Percentiles rank a stretch among this genome's conserved stretches.
These are phyloP conservation scores for Platismatia glauca DNA, from an alignment of 495 filamentous ascomycete species.

Conservation along the genomic window DNA sequence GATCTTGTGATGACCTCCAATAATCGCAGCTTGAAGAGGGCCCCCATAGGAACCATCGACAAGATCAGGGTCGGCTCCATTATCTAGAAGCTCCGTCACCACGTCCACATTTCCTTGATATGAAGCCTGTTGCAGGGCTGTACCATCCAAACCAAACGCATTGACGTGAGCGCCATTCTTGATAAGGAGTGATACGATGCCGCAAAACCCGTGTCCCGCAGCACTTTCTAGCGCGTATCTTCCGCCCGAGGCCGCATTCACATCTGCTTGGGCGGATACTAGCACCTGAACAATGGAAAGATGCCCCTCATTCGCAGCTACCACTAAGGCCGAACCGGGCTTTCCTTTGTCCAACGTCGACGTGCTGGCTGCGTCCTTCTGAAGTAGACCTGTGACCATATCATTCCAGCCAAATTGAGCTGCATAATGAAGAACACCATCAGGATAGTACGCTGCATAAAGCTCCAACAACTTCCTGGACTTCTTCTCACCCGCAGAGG, in stretches of 20 bases:
- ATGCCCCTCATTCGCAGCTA: background rate
- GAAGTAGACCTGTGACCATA: background rate
- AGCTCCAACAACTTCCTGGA: background rate
- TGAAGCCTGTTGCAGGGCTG: constrained; percentile 8
- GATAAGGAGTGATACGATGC: constrained; percentile 8
- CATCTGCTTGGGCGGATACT: background rate
- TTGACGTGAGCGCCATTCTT: constrained; percentile 15
- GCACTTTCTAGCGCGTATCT: background rate
- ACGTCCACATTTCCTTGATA: constrained; percentile 7
- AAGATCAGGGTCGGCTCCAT: background rate
- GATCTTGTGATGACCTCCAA: constrained; percentile 6
- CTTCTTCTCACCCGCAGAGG: background rate
- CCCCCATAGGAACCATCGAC: background rate
- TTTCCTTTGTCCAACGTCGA: background rate
- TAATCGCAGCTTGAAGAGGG: constrained; percentile 3
- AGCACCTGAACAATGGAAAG: background rate
- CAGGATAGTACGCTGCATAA: background rate
- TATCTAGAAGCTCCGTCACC: constrained; percentile 9
- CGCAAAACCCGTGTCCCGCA: background rate
- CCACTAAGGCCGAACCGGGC: background rate
- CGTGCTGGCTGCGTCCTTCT: background rate
- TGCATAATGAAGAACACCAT: background rate
- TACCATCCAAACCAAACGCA: constrained; percentile 4
- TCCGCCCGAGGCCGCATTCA: background rate
- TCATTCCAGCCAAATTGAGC: background rate